A percentile compares a stretch with the other conserved stretches of the same genome.
These are phyloP conservation scores for Pseudotsuga menziesii DNA, from an alignment of 75 land plant genomes.

Conservation along the genomic window DNA sequence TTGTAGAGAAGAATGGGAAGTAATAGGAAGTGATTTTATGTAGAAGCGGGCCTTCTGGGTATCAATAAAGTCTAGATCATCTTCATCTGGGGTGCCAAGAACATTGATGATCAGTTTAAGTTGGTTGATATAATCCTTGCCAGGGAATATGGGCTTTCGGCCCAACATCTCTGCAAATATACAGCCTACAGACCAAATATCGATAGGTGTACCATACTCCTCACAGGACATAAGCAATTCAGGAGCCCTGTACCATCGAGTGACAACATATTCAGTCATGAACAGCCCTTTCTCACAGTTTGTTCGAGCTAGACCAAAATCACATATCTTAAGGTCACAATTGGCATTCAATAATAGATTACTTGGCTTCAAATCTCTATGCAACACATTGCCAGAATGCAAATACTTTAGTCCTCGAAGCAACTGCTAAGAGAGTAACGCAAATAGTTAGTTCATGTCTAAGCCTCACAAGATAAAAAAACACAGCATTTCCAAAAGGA, in stretches of 20 bases:
- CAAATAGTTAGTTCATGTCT: neutral
- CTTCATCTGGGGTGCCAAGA: conserved; percentile 65
- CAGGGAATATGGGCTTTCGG: conserved; percentile 75
- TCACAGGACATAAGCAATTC: conserved; percentile 78
- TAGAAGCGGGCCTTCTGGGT: conserved; percentile 62
- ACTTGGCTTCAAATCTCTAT: conserved; percentile 89
- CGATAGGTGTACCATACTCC: conserved; percentile 91
- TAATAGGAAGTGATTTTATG: conserved; percentile 62
- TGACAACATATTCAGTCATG: conserved; percentile 98
- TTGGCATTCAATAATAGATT: conserved; percentile 88
- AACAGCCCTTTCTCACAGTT: conserved; percentile 60
- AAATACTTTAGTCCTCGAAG: conserved; percentile 28
- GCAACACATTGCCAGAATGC: conserved; percentile 79
- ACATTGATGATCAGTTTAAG: conserved; percentile 54
- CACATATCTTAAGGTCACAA: conserved; percentile 95
- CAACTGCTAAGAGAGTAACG: conserved; percentile 84
- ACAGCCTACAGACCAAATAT: conserved; percentile 97
- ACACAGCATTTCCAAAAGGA: no score
- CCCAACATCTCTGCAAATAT: conserved; percentile 92
- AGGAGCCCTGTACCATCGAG: conserved; percentile 96
- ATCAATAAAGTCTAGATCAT: conserved; percentile 66
- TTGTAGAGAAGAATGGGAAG: conserved; percentile 42
- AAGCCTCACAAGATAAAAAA: no score
- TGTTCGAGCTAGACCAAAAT: conserved; percentile 94
- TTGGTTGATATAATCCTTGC: conserved; percentile 88